Conservation (phyloP, 148 eudicot genomes). For the Rhododendron williamsianum region DNA sequence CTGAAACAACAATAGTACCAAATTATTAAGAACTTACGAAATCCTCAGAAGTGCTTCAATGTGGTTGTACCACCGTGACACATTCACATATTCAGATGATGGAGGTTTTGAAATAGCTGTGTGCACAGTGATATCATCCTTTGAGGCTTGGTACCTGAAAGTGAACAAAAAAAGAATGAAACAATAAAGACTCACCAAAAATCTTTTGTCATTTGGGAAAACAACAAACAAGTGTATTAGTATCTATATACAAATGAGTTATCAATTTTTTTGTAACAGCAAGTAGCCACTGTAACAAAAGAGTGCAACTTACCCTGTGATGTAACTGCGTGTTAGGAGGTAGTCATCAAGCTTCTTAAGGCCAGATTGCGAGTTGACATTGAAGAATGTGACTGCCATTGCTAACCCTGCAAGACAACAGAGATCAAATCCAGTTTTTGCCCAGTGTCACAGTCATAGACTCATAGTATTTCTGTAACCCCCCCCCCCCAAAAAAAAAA, state of each 20-base stretch:
- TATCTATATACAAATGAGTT: too few species aligned
- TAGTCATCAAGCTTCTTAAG: conserved; percentile 87
- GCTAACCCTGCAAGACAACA: conserved; percentile 17
- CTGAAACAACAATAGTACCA: not conserved
- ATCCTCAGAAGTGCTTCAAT: conserved; percentile 86
- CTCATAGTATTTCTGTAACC: not conserved
- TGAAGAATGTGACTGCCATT: conserved; percentile 68
- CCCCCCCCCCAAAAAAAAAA: too few species aligned
- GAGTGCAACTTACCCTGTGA: conserved; percentile 51
- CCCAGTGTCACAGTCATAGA: not conserved
- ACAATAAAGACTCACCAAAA: not conserved
- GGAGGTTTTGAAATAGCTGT: conserved; percentile 60
- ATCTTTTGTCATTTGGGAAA: not conserved
- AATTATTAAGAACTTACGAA: conserved; percentile 52
- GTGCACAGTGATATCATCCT: conserved; percentile 79
- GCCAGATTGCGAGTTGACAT: conserved; percentile 56
- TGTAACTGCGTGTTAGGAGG: conserved; percentile 83
- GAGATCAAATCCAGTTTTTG: not conserved
- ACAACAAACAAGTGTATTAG: not conserved
- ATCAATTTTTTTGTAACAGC: not conserved
- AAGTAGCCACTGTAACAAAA: not conserved
- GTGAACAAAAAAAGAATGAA: conserved; percentile 1
- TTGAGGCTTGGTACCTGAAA: conserved; percentile 78
- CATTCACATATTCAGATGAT: conserved; percentile 61
- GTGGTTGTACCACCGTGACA: conserved; percentile 78